Conservation (phyloP, 257 asterid species). For the Solanum bulbocastanum region DNA sequence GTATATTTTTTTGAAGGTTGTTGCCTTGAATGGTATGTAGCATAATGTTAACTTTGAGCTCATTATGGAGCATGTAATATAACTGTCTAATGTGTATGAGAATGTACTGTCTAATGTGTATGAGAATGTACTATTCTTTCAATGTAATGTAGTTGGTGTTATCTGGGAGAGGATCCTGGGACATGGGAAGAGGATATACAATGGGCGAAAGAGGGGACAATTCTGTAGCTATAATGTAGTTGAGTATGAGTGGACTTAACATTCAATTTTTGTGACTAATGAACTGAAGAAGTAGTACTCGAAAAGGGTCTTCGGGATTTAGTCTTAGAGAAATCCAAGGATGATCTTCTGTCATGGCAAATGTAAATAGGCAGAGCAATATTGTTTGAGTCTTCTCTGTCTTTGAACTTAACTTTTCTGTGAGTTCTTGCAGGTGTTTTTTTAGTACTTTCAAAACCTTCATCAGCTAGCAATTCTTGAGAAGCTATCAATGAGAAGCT, state of each 20-base stretch:
- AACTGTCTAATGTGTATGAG: not conserved
- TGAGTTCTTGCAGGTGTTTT: slow-evolving; percentile 12
- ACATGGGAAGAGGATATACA: no score
- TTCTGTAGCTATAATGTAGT: no score
- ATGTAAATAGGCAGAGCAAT: slow-evolving; percentile 51
- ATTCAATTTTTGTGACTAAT: slow-evolving; percentile 26
- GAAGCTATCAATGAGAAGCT: no score
- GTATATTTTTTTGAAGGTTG: no score
- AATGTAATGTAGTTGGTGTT: no score
- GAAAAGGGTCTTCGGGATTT: slow-evolving; percentile 24
- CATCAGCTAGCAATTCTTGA: slow-evolving; percentile 49
- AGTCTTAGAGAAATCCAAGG: slow-evolving; percentile 27
- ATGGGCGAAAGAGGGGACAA: no score
- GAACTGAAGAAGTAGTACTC: slow-evolving; percentile 10
- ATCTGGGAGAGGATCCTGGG: no score
- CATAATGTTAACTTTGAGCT: no score
- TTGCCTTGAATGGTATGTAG: no score
- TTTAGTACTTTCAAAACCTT: slow-evolving; percentile 31
- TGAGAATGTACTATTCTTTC: no score
- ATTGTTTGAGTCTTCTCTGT: slow-evolving; percentile 21
- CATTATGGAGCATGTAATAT: no score
- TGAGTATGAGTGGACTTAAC: not conserved
- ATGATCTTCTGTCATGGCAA: slow-evolving; percentile 48
- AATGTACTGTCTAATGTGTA: no score
- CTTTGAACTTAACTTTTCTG: slow-evolving; percentile 47